Evolutionary conservation across 176 grass and related monocot genomes (phyloP), one percentile per base, ranked within the genome.

Genomic region (Calamus simplicifolius): DNA sequence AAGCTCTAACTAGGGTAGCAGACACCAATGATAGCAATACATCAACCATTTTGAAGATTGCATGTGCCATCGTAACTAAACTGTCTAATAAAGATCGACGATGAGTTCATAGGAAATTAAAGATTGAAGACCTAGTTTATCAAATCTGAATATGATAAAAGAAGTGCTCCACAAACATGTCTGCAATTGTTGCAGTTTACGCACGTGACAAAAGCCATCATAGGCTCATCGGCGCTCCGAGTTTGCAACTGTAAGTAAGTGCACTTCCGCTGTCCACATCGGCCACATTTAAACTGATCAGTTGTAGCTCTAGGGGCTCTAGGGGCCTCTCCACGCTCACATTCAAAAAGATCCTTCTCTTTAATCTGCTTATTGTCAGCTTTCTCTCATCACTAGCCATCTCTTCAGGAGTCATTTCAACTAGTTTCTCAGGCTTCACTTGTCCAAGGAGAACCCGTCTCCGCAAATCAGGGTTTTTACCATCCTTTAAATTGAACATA

Each of bases 141-240:
- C 35, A 43, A 10, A 43, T 43, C 35, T 43, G 35, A 12, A 2
- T 10, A 43, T 43, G 35, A 43, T 43, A 43, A 43, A 13, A 43
- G 8, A 43, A 10, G 35, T 8, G 35, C 35, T 38, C 5, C 0
- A 7, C 30, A 35, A 35, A 35, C 30, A 8, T 35, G 31, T 8
- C 31, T 35, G 31, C 31, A 35, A 35, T 6, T 35, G 69, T 95
- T 88, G 77, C 89, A 95, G 63, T 95, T 95, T 26, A 95, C 89
- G 4, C 89, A 95, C 8, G 89, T 95, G 21, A 95, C 89, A 4
- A 95, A 95, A 17, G 89, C 88, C 17, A 85, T 95, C 89, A 95
- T 95, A 0, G 89, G 89, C 62, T 95, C 89, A 60, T 95, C 89
- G 0, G 89, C 89, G 69, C 85, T 88, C 66, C 89, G 80, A 3